Evolutionary conservation across 345 rosid species (phyloP).

Genomic region (Eucalyptus decipiens): DNA sequence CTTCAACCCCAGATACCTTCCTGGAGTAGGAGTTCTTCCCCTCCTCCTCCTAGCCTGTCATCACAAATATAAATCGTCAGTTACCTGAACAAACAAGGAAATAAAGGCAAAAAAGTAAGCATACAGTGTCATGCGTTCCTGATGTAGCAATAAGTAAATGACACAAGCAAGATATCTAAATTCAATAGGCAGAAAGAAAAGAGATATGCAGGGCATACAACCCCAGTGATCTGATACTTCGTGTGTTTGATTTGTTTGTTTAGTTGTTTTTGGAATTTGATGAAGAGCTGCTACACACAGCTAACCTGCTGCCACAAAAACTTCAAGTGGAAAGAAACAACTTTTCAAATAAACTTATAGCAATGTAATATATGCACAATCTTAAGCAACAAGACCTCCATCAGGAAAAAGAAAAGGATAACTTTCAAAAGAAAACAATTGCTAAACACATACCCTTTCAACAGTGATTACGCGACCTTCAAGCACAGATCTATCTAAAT

Average conservation of each 20-base stretch:
- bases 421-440: neutral
- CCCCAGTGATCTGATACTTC: slow-evolving; percentile 64
- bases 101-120: neutral
- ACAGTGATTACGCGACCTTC: slow-evolving; percentile 82
- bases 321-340: slow-evolving; percentile 76
- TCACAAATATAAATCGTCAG: neutral
- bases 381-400: neutral
- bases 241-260: slow-evolving; percentile 56
- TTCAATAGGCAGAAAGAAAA: slow-evolving; percentile 13
- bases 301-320: slow-evolving; percentile 91
- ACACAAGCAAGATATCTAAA: neutral
- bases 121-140: neutral
- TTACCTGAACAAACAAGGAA: neutral
- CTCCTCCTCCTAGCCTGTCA: slow-evolving; percentile 76
- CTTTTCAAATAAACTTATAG: slow-evolving; percentile 24
- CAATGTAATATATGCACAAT: neutral
- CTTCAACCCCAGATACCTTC: slow-evolving; percentile 79
- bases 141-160: neutral
- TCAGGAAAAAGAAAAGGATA: neutral
- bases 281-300: slow-evolving; percentile 94
- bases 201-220: slow-evolving; percentile 87
- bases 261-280: slow-evolving; percentile 58
- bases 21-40: slow-evolving; percentile 94
- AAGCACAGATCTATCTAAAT: slow-evolving; percentile 62
- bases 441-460: slow-evolving; percentile 49